phyloP scores from a whole-genome alignment of 306 rosid species.

The Prunus armeniaca region DNA sequence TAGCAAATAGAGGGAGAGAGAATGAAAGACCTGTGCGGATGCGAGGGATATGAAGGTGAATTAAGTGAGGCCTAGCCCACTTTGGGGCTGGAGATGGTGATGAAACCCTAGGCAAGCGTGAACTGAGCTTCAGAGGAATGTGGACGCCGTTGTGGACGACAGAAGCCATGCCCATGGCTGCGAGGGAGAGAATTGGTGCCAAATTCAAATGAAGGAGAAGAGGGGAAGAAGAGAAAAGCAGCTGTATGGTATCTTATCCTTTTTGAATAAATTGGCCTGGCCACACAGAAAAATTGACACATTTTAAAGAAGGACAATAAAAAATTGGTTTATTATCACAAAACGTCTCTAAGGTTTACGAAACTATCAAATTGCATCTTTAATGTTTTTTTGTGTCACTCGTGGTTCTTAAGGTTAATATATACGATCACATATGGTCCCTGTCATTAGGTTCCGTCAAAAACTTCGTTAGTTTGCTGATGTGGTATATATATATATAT shows the following conservation, averaged over 20 bases:
- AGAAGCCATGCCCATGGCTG: slow-evolving; percentile 64
- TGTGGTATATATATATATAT: too few relatives aligned
- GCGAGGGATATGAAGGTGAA: slow-evolving; percentile 28
- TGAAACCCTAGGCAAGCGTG: slow-evolving; percentile 27
- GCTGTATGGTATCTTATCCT: slow-evolving; percentile 4
- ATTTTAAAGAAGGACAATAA: not conserved
- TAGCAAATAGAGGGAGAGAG: slow-evolving; percentile 1
- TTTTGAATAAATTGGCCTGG: slow-evolving; percentile 4
- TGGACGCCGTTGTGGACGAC: slow-evolving; percentile 42
- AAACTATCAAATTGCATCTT: too few relatives aligned
- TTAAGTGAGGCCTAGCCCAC: slow-evolving; percentile 22
- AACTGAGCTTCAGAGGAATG: slow-evolving; percentile 32
- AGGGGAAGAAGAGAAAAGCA: not conserved
- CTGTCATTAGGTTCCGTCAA: too few relatives aligned
- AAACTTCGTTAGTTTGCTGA: too few relatives aligned
- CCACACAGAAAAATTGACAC: not conserved
- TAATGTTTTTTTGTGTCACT: too few relatives aligned
- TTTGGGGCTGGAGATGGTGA: slow-evolving; percentile 32
- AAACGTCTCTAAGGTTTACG: too few relatives aligned
- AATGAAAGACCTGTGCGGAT: slow-evolving; percentile 40
- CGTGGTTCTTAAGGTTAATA: too few relatives aligned
- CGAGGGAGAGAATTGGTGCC: not conserved
- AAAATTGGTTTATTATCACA: too few relatives aligned
- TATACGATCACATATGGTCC: too few relatives aligned
- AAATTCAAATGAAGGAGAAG: not conserved